These are phyloP conservation scores for Amylostereum areolatum DNA, from an alignment of 1,284 basidiomycete species.

Conservation along the genomic window DNA sequence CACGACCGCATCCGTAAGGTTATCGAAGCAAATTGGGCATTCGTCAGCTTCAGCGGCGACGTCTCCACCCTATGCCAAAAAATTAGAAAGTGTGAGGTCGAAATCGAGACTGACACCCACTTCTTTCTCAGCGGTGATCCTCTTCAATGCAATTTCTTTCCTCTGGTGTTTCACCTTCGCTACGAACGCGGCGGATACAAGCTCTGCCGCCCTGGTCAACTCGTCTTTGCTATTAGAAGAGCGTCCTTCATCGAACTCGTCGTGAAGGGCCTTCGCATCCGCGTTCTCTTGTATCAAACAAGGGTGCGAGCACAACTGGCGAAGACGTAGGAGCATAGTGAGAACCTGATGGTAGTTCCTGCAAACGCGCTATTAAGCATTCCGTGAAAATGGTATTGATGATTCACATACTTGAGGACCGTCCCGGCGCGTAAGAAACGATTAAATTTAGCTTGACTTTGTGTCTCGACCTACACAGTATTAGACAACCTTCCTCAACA, in stretches of 20 bases:
- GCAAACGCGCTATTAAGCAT: not conserved
- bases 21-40: slow-evolving; percentile 50
- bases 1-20: slow-evolving; percentile 37
- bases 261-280: slow-evolving; percentile 30
- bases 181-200: slow-evolving; percentile 44
- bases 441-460: slow-evolving; percentile 54
- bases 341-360: slow-evolving; percentile 54
- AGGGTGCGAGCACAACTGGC: slow-evolving; percentile 53
- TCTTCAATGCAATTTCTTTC: slow-evolving; percentile 29
- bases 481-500: not conserved
- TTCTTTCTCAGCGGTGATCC: slow-evolving; percentile 44
- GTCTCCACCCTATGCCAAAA: slow-evolving; percentile 33
- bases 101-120: slow-evolving; percentile 22
- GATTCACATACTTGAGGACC: slow-evolving; percentile 40
- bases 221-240: slow-evolving; percentile 30
- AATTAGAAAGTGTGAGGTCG: not conserved
- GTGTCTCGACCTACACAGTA: slow-evolving; percentile 39
- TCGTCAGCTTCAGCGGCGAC: slow-evolving; percentile 42
- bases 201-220: slow-evolving; percentile 34
- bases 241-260: slow-evolving; percentile 29
- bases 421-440: slow-evolving; percentile 49
- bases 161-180: slow-evolving; percentile 38
- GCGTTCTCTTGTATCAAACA: slow-evolving; percentile 43
- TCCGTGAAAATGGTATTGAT: not conserved
- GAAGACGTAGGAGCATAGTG: slow-evolving; percentile 46